Evolutionary conservation across 805 yeast species (phyloP).

Genomic region (Pichia thaimueangensis): DNA sequence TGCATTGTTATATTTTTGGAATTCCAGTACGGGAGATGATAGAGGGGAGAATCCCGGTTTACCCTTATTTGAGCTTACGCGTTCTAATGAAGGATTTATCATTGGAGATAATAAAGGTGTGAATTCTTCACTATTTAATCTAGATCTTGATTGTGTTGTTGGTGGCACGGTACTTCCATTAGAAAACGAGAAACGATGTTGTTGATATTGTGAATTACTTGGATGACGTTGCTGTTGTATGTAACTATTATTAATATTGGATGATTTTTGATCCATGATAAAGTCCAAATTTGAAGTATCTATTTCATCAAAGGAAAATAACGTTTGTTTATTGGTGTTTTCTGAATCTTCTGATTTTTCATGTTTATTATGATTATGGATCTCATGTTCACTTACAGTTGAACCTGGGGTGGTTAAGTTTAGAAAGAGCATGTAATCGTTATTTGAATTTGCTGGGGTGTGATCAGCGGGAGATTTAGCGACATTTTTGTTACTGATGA

Average conservation of each 20-base stretch:
- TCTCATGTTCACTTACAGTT: no score
- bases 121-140: conserved; percentile 27
- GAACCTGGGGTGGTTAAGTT: conserved; percentile 4
- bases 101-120: conserved; percentile 74
- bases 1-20: conserved; percentile 25
- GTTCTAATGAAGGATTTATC: conserved; percentile 49
- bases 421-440: conserved; percentile 5
- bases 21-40: conserved; percentile 64
- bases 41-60: conserved; percentile 39
- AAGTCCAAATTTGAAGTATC: conserved; percentile 1
- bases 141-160: not conserved
- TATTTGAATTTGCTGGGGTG: conserved; percentile 3
- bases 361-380: not conserved
- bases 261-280: not conserved
- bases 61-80: conserved; percentile 10
- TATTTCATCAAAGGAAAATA: not conserved
- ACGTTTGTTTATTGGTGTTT: no score
- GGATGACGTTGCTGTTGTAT: not conserved
- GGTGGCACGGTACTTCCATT: not conserved
- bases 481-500: no score
- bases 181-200: not conserved
- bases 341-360: not conserved
- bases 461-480: not conserved
- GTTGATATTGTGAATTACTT: not conserved
- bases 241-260: not conserved